Percentiles rank a stretch among this genome's conserved stretches.
Conservation (phyloP, 2,329 filamentous ascomycete genomes). For the Talaromyces rugulosus region DNA sequence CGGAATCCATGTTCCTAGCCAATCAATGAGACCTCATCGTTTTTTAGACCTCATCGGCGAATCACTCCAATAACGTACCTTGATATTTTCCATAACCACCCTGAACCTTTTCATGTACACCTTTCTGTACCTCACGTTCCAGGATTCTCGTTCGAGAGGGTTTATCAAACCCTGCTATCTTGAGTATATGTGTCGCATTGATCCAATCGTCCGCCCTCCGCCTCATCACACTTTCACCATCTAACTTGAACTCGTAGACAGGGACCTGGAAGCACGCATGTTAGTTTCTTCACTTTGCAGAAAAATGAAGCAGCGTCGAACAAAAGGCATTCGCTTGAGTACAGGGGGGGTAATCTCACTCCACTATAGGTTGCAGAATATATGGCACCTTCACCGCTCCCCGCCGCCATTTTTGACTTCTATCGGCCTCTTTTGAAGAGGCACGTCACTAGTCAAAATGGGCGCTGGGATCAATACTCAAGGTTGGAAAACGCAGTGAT, state of each 20-base stretch:
- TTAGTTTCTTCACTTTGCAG: neutral
- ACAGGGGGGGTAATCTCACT: constrained; percentile 35
- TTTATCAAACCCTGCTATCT: constrained; percentile 96
- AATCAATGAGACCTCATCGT: neutral
- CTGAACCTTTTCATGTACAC: constrained; percentile 94
- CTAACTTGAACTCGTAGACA: constrained; percentile 89
- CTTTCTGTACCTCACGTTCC: constrained; percentile 95
- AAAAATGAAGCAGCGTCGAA: neutral
- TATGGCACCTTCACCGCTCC: constrained; percentile 43
- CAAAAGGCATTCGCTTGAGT: neutral
- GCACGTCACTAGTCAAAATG: neutral
- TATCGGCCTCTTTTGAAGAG: constrained; percentile 15
- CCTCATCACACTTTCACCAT: constrained; percentile 91
- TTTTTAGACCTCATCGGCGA: neutral
- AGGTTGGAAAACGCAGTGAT: neutral
- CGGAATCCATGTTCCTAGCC: constrained; percentile 87
- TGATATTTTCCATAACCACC: constrained; percentile 99
- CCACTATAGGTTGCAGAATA: constrained; percentile 65
- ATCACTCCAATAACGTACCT: constrained; percentile 49
- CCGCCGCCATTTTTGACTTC: constrained; percentile 27
- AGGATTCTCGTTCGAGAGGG: constrained; percentile 90
- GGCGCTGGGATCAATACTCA: neutral
- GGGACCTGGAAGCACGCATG: constrained; percentile 61
- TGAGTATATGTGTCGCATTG: constrained; percentile 98
- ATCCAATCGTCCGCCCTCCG: constrained; percentile 93